A percentile compares a stretch with the other conserved stretches of the same genome.
These are phyloP conservation scores for Emergomyces pasteurianus DNA, from an alignment of 2,329 filamentous ascomycete genomes.

Conservation along the genomic window DNA sequence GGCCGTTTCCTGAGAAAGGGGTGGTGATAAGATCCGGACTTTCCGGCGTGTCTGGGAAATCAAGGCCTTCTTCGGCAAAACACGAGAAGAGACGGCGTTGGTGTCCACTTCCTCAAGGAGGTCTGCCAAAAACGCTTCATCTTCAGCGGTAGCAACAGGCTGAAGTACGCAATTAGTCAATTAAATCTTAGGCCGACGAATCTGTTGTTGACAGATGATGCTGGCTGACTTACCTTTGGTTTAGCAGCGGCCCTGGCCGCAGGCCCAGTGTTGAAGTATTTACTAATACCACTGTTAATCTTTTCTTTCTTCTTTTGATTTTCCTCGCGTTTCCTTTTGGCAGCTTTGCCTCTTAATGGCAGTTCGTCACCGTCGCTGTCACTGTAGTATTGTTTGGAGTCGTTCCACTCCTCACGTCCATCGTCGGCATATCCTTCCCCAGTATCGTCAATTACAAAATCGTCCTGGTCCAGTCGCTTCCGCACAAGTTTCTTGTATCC, in stretches of 20 bases:
- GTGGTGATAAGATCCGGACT: slow-evolving; percentile 67
- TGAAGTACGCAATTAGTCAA: slow-evolving; percentile 27
- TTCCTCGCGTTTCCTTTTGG: slow-evolving; percentile 78
- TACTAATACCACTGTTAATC: slow-evolving; percentile 82
- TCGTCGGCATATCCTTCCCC: slow-evolving; percentile 90
- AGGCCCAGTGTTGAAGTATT: slow-evolving; percentile 78
- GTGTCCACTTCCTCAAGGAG: slow-evolving; percentile 80
- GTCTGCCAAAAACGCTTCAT: slow-evolving; percentile 74
- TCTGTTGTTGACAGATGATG: neutral
- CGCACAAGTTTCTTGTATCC: slow-evolving; percentile 95
- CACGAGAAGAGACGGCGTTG: slow-evolving; percentile 50
- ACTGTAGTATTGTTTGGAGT: slow-evolving; percentile 49
- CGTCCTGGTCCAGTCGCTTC: slow-evolving; percentile 77
- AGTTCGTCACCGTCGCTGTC: slow-evolving; percentile 69
- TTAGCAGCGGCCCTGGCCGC: slow-evolving; percentile 51
- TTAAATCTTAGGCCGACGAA: neutral
- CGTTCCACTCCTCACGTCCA: slow-evolving; percentile 86
- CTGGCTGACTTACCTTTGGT: slow-evolving; percentile 53
- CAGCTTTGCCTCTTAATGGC: slow-evolving; percentile 47
- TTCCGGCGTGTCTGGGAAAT: slow-evolving; percentile 68
- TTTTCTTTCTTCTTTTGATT: slow-evolving; percentile 75
- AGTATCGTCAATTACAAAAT: slow-evolving; percentile 96
- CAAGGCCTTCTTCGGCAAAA: slow-evolving; percentile 49
- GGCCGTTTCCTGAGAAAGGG: slow-evolving; percentile 43
- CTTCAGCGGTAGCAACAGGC: slow-evolving; percentile 70